A percentile compares a stretch with the other conserved stretches of the same genome.
phyloP scores from a whole-genome alignment of 1,139 yeast genomes.

The Eremothecium coryli region DNA sequence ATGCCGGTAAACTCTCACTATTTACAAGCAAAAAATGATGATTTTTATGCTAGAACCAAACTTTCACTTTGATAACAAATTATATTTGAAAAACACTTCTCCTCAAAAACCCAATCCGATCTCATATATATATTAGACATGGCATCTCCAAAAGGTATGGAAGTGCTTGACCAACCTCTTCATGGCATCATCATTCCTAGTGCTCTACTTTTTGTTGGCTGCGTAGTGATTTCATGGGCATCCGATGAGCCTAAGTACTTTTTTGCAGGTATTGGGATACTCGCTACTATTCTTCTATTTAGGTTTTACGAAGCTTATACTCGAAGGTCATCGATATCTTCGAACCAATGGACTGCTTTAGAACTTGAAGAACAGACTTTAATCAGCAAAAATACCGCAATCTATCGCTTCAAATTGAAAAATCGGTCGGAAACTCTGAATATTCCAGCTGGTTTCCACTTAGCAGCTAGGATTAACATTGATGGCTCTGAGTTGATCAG shows the following conservation, averaged over 20 bases:
- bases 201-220: conserved; percentile 52
- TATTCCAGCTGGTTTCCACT: conserved; percentile 66
- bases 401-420: conserved; percentile 58
- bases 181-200: conserved; percentile 69
- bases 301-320: conserved; percentile 42
- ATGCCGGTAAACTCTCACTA: too few species aligned
- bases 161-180: conserved; percentile 47
- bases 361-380: conserved; percentile 66
- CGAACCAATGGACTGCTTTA: conserved; percentile 50
- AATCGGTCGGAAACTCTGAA: conserved; percentile 52
- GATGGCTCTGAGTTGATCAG: conserved; percentile 56
- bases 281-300: conserved; percentile 37
- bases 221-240: conserved; percentile 41
- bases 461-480: conserved; percentile 45
- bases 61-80: too few species aligned
- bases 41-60: too few species aligned
- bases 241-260: conserved; percentile 38
- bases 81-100: too few species aligned
- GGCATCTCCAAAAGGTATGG: conserved; percentile 4
- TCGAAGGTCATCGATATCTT: conserved; percentile 39
- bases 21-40: too few species aligned
- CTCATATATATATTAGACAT: too few species aligned
- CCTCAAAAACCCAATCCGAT: too few species aligned
- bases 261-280: conserved; percentile 37
- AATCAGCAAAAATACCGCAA: conserved; percentile 58